A percentile compares a stretch with the other conserved stretches of the same genome.
phyloP scores from a whole-genome alignment of 1,139 yeast genomes.

The Debaryomyces coudertii region DNA sequence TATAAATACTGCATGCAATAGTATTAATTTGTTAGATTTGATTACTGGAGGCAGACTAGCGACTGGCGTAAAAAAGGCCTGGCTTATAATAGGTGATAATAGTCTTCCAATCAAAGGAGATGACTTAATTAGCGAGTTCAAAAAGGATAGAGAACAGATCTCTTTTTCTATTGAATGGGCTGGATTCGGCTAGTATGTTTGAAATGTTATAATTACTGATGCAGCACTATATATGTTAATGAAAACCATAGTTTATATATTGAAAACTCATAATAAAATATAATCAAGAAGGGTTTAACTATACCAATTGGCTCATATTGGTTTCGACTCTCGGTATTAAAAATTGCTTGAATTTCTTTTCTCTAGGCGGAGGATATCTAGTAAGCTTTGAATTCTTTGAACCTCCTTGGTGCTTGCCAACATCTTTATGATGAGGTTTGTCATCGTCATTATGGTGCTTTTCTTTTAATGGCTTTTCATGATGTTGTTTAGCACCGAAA shows the following conservation, averaged over 20 bases:
- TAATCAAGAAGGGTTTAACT: background rate
- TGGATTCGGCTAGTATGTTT: slow-evolving; percentile 64
- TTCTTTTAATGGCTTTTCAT: too few species aligned
- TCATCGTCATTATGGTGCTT: background rate
- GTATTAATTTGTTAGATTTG: slow-evolving; percentile 54
- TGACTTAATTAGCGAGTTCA: slow-evolving; percentile 10
- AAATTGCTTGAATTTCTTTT: slow-evolving; percentile 1
- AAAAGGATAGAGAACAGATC: background rate
- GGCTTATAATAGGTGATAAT: slow-evolving; percentile 60
- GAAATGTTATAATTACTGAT: background rate
- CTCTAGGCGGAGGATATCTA: background rate
- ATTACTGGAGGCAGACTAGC: slow-evolving; percentile 88
- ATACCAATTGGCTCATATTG: background rate
- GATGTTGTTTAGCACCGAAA: background rate
- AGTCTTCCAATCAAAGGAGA: slow-evolving; percentile 6
- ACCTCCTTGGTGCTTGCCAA: background rate
- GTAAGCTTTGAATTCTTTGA: background rate
- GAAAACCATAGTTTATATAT: background rate
- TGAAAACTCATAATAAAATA: slow-evolving; percentile 1
- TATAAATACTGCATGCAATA: slow-evolving; percentile 54
- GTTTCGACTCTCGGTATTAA: background rate
- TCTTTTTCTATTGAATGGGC: slow-evolving; percentile 80
- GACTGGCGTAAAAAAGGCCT: slow-evolving; percentile 87
- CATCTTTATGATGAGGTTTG: background rate
- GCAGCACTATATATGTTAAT: background rate